Evolutionary conservation across 257 asterid species (phyloP).

Genomic region (Marsdenia floribunda): DNA sequence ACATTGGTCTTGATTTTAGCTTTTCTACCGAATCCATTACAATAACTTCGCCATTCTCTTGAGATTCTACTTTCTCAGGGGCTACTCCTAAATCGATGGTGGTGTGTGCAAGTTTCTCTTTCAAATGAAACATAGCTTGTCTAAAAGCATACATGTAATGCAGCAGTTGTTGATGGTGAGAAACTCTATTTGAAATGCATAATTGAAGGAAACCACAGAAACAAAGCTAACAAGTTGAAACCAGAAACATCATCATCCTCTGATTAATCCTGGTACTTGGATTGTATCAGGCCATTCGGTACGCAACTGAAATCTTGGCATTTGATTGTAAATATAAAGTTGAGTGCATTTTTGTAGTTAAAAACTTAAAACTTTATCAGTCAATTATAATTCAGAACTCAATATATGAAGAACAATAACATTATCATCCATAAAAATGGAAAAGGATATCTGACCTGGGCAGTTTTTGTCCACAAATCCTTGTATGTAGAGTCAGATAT

Average conservation of each 20-base stretch:
- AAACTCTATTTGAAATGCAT: not conserved
- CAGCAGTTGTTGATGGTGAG: constrained; percentile 1
- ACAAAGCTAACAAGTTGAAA: not conserved
- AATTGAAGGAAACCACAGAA: not conserved
- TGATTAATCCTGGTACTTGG: constrained; percentile 47
- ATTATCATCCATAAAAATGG: not conserved
- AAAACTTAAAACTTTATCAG: not conserved
- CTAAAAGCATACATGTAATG: constrained; percentile 63
- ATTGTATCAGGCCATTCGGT: constrained; percentile 73
- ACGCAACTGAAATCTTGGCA: constrained; percentile 74
- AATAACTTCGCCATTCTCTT: constrained; percentile 34
- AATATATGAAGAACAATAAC: not conserved
- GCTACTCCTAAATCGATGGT: constrained; percentile 93
- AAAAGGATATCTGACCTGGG: constrained; percentile 44
- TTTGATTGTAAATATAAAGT: constrained; percentile 48
- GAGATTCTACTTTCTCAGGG: constrained; percentile 45
- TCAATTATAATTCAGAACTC: not conserved
- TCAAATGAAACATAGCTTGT: constrained; percentile 68
- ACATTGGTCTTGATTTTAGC: constrained; percentile 69
- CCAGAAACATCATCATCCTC: not conserved
- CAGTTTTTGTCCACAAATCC: constrained; percentile 64
- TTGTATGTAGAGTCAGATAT: constrained; percentile 60
- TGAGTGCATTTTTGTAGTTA: not conserved
- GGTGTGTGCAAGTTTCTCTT: constrained; percentile 69
- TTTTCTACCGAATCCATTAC: constrained; percentile 36